Evolutionary conservation across 139 green algal species (phyloP), one percentile per base, ranked within the genome.

Genomic region (Volvox reticuliferus): DNA sequence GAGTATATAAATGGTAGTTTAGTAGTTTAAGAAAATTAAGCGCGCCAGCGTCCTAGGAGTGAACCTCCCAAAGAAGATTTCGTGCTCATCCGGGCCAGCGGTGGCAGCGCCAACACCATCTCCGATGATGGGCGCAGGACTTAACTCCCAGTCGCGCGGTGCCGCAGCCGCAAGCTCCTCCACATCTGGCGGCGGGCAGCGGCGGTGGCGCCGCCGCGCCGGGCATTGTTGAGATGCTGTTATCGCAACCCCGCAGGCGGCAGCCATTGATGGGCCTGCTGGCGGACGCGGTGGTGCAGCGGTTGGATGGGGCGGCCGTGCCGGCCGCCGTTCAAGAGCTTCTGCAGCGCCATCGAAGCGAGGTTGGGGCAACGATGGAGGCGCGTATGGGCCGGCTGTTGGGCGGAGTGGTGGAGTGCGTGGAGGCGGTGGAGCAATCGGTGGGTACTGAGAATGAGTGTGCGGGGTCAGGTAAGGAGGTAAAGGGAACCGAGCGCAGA

Each of bases 231-330:
- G 55, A 79, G 82, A 69, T 69, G 36, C 67, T 89, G 84, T 30
- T 89, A 35, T 33, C 68, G 14, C 36, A 68, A 24, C 68, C 36
- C 0, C 12, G 68, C 84, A 89, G 84, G 24, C 36, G 84, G 36
- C 17, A 22, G 67, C 32, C 68, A 37, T 69, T 89, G 22, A 1
- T 89, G 14, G 69, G 67, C 36, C 68, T n/a, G n/a, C n/a, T 89
- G 36, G 84, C 68, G 26, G 84, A 89, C 28, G 68, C 68, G 36
- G 68, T 89, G 12, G 68, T 89, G 3, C 63, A 62, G 65, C 65
- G 22, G 5, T 65, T 37, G 82, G 82, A n/a, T n/a, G n/a, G 82
- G 0, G 12, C 2, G 18, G 65, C 19, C 2, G 82, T 89, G 68
- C 84, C 68, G 17, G 68, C 84, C n/a, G n/a, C n/a, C 1, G 68